Evolutionary conservation across 352 stramenopile species (phyloP), one percentile per base, ranked within the genome.

Genomic region (Albugo laibachii): DNA sequence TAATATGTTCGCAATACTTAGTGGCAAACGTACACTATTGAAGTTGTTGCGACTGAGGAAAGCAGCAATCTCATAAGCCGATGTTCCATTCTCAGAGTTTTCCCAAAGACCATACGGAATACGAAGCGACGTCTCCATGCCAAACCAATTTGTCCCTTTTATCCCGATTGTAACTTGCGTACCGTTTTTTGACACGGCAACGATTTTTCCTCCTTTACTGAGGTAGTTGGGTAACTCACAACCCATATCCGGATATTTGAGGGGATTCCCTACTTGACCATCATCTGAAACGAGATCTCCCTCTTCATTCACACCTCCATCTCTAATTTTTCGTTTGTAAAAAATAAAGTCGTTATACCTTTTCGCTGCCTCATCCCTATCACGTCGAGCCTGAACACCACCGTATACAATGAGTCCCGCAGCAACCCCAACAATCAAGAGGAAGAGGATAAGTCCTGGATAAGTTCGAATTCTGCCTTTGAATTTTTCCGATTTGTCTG

Each of bases 11-110:
- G 63, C 64, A 42, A 80, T 71, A 44, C 70, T 80, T 2, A 81
- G 41, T 0, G 71, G 71, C 0, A 83, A 36, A 24, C 71, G 69
- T 16, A 82, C 69, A 5, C 56, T 69, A 43, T 84, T 82, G 61
- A 77, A 84, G 38, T 82, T 84, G 63, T 84, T 84, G 8, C 58
- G 56, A 6, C 65, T 47, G 36, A 84, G 39, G 51, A 82, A 84
- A 4, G 57, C 62, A 0, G 72, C 66, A 11, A 84, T 49, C 24
- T 84, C 63, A 45, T 84, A 84, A 52, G 38, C 51, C 10, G 51
- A 51, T n/a, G 51, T 57, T 36, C 51, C 51, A 18, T 57, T 57
- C 11, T 57, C 21, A 38, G 48, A 46, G 38, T 57, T 57, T 49
- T 57, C 41, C 51, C 51, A 57, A 42, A 57, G 37, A 12, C 51